Evolutionary conservation across 1,284 basidiomycete genomes (phyloP), one percentile per base, ranked within the genome.

Genomic region (Stereum hirsutum): DNA sequence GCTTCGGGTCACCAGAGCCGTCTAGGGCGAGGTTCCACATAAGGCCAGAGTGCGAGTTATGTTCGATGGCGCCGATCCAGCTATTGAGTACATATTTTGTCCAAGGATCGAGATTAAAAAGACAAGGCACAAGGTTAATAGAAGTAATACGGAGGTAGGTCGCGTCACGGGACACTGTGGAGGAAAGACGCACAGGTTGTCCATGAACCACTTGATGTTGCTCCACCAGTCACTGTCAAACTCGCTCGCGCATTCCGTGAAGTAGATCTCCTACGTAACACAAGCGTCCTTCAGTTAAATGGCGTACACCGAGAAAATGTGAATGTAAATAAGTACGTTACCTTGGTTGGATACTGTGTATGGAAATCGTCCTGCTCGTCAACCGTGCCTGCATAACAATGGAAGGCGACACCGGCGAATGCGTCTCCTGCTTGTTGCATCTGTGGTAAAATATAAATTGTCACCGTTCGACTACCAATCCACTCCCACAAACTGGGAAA

Each of bases 131-230:
- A n/a, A n/a, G n/a, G n/a, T n/a, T n/a, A n/a, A n/a, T n/a, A n/a
- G n/a, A n/a, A n/a, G n/a, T n/a, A n/a, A n/a, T n/a, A n/a, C n/a
- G n/a, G n/a, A n/a, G n/a, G n/a, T n/a, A n/a, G n/a, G n/a, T n/a
- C n/a, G n/a, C n/a, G n/a, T n/a, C n/a, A n/a, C n/a, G n/a, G n/a
- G n/a, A n/a, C 15, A 20, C 11, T 14, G 14, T 10, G 10, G 14
- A 19, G 33, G 10, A 8, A 20, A 11, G n/a, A 54, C 70, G 46
- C 53, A 83, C 74, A 87, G 62, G 49, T 83, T 81, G 48, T 83
- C 73, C 70, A 84, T 78, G 52, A 82, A 80, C 82, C 80, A 85
- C 79, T 81, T 85, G 58, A 85, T 78, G 50, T 86, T 81, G 44
- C 61, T 66, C 82, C 83, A 88, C 82, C 82, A 87, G 56, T 87